Conservation (phyloP, 225 moss, liverwort and hornwort species). For the Asterella californica region DNA sequence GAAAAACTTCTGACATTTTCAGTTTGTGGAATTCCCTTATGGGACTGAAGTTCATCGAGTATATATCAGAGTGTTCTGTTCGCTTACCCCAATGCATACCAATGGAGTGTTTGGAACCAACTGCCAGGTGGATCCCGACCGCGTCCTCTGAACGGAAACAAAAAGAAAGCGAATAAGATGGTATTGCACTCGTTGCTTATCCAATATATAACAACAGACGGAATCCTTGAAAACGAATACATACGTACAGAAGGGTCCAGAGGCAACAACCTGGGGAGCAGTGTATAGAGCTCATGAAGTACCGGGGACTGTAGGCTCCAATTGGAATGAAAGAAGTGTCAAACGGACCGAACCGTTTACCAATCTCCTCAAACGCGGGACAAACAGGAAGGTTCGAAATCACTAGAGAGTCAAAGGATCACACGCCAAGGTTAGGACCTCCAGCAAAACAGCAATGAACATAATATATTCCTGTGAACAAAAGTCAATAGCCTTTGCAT, state of each 20-base stretch:
- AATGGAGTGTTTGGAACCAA: conserved; percentile 41
- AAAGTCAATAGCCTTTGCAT: background rate
- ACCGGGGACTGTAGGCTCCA: conserved; percentile 53
- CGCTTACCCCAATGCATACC: conserved; percentile 59
- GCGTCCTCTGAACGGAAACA: conserved; percentile 44
- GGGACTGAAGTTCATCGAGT: background rate
- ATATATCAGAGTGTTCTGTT: background rate
- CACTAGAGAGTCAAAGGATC: conserved; percentile 19
- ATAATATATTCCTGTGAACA: background rate
- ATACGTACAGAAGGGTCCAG: background rate
- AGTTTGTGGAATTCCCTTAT: too few species aligned
- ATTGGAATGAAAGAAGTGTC: conserved; percentile 51
- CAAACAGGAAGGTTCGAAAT: conserved; percentile 38
- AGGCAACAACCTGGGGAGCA: conserved; percentile 41
- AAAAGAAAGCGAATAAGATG: background rate
- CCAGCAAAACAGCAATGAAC: background rate
- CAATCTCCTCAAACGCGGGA: conserved; percentile 48
- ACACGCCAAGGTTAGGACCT: background rate
- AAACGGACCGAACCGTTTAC: conserved; percentile 49
- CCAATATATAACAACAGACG: background rate
- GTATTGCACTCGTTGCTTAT: background rate
- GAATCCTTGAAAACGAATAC: background rate
- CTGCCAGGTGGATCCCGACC: conserved; percentile 49
- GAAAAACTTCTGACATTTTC: too few species aligned
- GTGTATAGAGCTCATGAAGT: conserved; percentile 46